Evolutionary conservation across 1,284 basidiomycete genomes (phyloP).

Genomic region (Marasmius tenuissimus): DNA sequence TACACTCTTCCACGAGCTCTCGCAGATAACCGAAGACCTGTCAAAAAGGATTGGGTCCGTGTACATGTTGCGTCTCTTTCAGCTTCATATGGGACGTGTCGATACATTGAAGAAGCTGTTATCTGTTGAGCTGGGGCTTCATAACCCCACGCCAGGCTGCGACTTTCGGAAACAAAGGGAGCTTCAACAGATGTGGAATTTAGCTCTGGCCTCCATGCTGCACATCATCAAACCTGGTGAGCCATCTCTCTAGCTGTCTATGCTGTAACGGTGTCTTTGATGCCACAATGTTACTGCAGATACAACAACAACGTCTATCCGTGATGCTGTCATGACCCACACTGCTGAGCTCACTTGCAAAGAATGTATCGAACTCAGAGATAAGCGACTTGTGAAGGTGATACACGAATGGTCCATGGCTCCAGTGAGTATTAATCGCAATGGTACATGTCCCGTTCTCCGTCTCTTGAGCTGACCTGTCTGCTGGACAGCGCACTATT

Average conservation of each 20-base stretch:
- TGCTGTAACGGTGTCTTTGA: too few relatives aligned
- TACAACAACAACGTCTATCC: too few relatives aligned
- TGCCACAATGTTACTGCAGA: too few relatives aligned
- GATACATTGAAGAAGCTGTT: neutral
- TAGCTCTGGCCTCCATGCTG: neutral
- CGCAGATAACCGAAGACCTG: neutral
- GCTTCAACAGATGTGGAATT: neutral
- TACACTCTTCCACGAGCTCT: neutral
- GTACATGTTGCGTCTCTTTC: neutral
- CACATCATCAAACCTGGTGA: neutral
- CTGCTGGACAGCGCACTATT: too few relatives aligned
- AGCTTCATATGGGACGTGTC: neutral
- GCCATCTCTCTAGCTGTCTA: neutral
- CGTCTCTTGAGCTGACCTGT: too few relatives aligned
- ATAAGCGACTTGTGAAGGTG: too few relatives aligned
- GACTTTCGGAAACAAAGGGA: neutral
- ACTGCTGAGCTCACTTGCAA: too few relatives aligned
- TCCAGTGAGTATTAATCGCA: too few relatives aligned
- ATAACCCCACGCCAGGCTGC: neutral
- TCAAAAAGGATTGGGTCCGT: neutral
- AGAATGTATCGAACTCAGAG: too few relatives aligned
- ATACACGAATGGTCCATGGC: too few relatives aligned
- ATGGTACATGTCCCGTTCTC: too few relatives aligned
- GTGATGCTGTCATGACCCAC: too few relatives aligned
- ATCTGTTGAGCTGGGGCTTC: neutral